Percentiles rank a stretch among this genome's conserved stretches.
Evolutionary conservation across 2,329 filamentous ascomycete species (phyloP).

Genomic region (Fusarium citri): DNA sequence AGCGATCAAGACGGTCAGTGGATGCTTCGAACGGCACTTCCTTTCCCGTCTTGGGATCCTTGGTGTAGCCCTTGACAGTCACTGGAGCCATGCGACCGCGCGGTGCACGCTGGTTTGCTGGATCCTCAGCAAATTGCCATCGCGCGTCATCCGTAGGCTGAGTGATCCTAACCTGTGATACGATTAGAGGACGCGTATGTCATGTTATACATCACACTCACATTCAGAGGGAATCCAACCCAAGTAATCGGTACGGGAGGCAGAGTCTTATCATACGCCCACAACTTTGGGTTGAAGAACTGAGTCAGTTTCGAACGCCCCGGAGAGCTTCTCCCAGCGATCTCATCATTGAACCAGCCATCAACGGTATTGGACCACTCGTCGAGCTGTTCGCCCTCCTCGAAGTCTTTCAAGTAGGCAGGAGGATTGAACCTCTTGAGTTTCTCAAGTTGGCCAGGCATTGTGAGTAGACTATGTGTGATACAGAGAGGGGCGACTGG

Average conservation of each 20-base stretch:
- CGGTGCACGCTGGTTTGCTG: background rate
- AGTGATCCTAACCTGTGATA: background rate
- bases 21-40: background rate
- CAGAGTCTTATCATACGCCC: background rate
- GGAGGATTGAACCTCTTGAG: background rate
- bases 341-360: constrained; percentile 1
- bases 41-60: background rate
- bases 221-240: background rate
- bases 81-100: background rate
- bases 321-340: background rate
- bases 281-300: background rate
- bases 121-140: background rate
- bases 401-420: background rate
- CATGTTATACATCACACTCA: background rate
- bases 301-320: background rate
- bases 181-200: no score
- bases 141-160: constrained; percentile 1
- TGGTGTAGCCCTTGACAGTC: background rate
- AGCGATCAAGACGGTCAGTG: background rate
- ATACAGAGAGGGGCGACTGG: no score
- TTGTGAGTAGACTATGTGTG: background rate
- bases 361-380: background rate
- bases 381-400: background rate
- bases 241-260: background rate
- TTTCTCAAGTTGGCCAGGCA: background rate